phyloP scores from a whole-genome alignment of 129 eudicot species.

The Erigeron canadensis region DNA sequence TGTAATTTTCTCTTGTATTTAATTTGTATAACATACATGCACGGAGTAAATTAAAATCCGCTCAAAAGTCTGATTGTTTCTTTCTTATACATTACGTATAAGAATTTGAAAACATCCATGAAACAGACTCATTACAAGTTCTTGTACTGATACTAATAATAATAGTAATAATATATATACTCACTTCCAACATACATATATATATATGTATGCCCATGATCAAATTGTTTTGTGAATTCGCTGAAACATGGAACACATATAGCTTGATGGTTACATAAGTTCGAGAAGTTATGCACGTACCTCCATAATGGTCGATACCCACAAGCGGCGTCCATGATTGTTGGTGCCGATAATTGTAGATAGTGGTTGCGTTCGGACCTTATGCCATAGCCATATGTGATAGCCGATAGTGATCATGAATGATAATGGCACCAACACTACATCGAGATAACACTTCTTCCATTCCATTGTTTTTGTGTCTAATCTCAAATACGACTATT shows the following conservation, averaged over 20 bases:
- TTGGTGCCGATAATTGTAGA: slow-evolving; percentile 82
- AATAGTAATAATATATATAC: too few species aligned
- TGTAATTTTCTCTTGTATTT: too few species aligned
- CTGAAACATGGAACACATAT: background rate
- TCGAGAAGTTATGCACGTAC: slow-evolving; percentile 29
- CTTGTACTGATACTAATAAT: too few species aligned
- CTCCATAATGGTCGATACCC: slow-evolving; percentile 90
- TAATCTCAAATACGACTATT: background rate
- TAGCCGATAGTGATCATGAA: slow-evolving; percentile 48
- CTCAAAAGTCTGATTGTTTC: too few species aligned
- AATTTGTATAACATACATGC: too few species aligned
- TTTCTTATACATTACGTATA: too few species aligned
- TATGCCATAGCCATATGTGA: slow-evolving; percentile 79
- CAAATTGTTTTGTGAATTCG: background rate
- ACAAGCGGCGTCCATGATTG: slow-evolving; percentile 62
- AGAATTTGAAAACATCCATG: too few species aligned
- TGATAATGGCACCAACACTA: slow-evolving; percentile 67
- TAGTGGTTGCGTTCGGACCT: slow-evolving; percentile 66
- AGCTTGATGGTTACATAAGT: background rate
- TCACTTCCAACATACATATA: too few species aligned
- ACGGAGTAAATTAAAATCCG: too few species aligned
- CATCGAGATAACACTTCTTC: slow-evolving; percentile 80
- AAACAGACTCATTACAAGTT: too few species aligned
- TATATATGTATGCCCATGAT: background rate
- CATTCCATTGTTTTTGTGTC: slow-evolving; percentile 60